phyloP scores from a whole-genome alignment of 2,329 filamentous ascomycete genomes.

The Diaporthe vaccinii region DNA sequence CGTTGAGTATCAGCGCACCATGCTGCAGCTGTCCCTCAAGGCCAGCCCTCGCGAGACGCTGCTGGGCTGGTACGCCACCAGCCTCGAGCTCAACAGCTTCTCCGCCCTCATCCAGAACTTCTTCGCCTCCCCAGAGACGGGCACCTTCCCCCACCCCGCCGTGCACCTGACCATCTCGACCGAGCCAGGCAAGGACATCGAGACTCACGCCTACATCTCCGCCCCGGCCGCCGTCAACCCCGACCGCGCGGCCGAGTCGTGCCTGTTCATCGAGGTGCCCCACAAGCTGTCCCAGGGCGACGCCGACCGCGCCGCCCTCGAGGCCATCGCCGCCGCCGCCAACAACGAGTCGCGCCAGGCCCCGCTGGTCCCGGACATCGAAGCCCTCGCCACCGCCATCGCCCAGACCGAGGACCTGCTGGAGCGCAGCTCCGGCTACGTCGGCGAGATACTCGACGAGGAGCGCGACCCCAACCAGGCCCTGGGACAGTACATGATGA shows the following conservation, averaged over 20 bases:
- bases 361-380: constrained; percentile 86
- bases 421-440: constrained; percentile 91
- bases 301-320: constrained; percentile 74
- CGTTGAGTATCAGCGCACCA: constrained; percentile 99
- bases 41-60: constrained; percentile 94
- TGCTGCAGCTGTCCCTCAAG: constrained; percentile 94
- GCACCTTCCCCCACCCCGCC: constrained; percentile 97
- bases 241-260: constrained; percentile 95
- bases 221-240: constrained; percentile 94
- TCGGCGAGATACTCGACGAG: constrained; percentile 94
- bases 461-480: constrained; percentile 90
- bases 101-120: constrained; percentile 99
- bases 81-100: constrained; percentile 97
- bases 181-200: constrained; percentile 87
- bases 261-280: constrained; percentile 96
- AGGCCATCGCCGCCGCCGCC: constrained; percentile 86
- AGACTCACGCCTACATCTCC: constrained; percentile 94
- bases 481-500: constrained; percentile 94
- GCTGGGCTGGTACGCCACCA: constrained; percentile 98
- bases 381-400: constrained; percentile 86
- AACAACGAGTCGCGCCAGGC: constrained; percentile 81
- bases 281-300: constrained; percentile 90
- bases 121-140: constrained; percentile 96
- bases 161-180: constrained; percentile 96
- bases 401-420: constrained; percentile 91